Conservation (phyloP, 352 stramenopile species). For the Blastocystis sp. region DNA sequence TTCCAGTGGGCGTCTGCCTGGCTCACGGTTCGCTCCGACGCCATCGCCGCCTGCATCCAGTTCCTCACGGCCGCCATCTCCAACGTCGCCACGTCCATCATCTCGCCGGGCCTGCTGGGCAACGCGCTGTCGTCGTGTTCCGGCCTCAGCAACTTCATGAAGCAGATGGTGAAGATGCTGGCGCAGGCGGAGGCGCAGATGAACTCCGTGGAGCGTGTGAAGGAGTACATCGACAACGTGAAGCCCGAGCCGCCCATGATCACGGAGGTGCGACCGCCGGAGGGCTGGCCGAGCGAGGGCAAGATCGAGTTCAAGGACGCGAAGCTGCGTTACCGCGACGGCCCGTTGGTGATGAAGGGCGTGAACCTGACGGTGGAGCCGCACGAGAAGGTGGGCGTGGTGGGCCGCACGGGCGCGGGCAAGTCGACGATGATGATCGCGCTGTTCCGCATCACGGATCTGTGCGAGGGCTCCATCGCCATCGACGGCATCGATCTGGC, state of each 20-base stretch:
- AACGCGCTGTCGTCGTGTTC: conserved; percentile 57
- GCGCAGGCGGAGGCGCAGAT: conserved; percentile 71
- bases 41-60: conserved; percentile 68
- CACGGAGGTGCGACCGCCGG: too few relatives aligned
- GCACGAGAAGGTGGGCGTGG: too few relatives aligned
- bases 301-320: too few relatives aligned
- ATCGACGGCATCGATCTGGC: too few relatives aligned
- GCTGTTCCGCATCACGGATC: too few relatives aligned
- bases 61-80: conserved; percentile 65
- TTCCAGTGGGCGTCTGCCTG: conserved; percentile 61
- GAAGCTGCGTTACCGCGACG: too few relatives aligned
- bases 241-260: neutral
- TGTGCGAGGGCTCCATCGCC: too few relatives aligned
- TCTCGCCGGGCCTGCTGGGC: neutral
- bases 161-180: conserved; percentile 66
- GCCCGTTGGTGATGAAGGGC: too few relatives aligned
- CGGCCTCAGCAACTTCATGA: conserved; percentile 54
- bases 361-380: too few relatives aligned
- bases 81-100: conserved; percentile 46
- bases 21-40: conserved; percentile 71
- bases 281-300: too few relatives aligned
- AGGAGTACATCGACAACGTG: conserved; percentile 69
- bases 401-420: too few relatives aligned
- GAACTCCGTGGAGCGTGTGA: conserved; percentile 71
- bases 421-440: too few relatives aligned